Percentiles rank a stretch among this genome's conserved stretches.
These are phyloP conservation scores for Parasarocladium wereldwijsianum DNA, from an alignment of 2,329 filamentous ascomycete species.

Conservation along the genomic window DNA sequence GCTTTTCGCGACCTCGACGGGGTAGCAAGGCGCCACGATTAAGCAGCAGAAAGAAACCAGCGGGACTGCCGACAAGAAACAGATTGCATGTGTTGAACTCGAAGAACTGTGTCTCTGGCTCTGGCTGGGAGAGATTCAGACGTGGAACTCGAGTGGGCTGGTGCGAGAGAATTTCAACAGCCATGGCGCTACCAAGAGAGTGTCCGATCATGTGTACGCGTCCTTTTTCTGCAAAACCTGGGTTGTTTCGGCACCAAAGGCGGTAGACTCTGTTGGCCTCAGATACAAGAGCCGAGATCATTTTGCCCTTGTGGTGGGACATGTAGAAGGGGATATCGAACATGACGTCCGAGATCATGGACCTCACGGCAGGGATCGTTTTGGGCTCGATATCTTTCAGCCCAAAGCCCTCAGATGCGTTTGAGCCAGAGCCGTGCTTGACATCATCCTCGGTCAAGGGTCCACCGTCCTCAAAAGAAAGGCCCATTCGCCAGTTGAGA, in stretches of 20 bases:
- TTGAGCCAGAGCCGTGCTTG: too few species aligned
- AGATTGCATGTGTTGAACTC: conserved; percentile 86
- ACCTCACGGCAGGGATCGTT: conserved; percentile 82
- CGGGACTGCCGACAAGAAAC: conserved; percentile 81
- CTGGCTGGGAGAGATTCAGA: conserved; percentile 24
- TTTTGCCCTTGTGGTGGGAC: conserved; percentile 88
- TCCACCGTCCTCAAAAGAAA: conserved; percentile 75
- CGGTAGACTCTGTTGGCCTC: conserved; percentile 95
- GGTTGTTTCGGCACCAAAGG: conserved; percentile 89
- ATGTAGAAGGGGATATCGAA: conserved; percentile 97
- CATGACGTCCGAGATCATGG: conserved; percentile 94
- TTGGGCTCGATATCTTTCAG: conserved; percentile 85
- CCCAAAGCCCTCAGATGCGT: conserved; percentile 41
- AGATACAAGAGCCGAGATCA: conserved; percentile 75
- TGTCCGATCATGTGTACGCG: conserved; percentile 88
- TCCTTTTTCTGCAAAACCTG: conserved; percentile 65
- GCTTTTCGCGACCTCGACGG: conserved; percentile 60
- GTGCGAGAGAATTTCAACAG: conserved; percentile 75
- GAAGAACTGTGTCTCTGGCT: conserved; percentile 46
- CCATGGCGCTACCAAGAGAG: conserved; percentile 89
- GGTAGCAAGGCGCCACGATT: conserved; percentile 61
- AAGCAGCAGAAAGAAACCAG: conserved; percentile 82
- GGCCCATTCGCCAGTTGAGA: conserved; percentile 80
- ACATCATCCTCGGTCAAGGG: conserved; percentile 39
- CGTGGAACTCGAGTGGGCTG: conserved; percentile 62